Conservation (phyloP, 108 stramenopile genomes). For the Nitzschia inconspicua region DNA sequence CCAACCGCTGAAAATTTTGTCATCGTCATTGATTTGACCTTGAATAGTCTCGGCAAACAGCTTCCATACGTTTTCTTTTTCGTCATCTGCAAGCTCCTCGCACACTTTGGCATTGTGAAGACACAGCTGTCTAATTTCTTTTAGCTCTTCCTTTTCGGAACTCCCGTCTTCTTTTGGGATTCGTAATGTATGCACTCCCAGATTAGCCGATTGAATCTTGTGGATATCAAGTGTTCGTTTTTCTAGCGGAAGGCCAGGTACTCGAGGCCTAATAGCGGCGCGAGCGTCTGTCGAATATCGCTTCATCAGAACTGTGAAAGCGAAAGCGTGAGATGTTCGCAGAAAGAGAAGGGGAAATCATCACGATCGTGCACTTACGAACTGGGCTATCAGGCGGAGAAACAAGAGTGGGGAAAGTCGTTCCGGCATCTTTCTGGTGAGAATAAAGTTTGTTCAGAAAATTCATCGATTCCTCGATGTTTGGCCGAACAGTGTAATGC, state of each 20-base stretch:
- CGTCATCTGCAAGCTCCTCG: constrained; percentile 31
- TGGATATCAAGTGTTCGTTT: neutral
- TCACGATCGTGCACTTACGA: constrained; percentile 9
- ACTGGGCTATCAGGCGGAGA: constrained; percentile 46
- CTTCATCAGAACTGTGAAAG: constrained; percentile 6
- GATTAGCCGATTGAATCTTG: neutral
- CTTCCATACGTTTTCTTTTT: constrained; percentile 73
- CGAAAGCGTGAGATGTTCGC: neutral
- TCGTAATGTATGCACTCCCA: constrained; percentile 21
- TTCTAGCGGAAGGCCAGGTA: neutral
- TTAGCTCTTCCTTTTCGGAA: constrained; percentile 1
- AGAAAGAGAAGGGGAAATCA: constrained; percentile 1
- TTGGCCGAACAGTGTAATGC: constrained; percentile 31
- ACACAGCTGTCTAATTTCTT: constrained; percentile 41
- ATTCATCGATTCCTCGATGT: constrained; percentile 50
- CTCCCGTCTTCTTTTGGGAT: neutral
- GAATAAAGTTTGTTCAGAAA: constrained; percentile 45
- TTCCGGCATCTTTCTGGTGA: constrained; percentile 30
- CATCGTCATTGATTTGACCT: constrained; percentile 28
- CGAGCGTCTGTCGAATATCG: neutral
- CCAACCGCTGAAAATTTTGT: constrained; percentile 57
- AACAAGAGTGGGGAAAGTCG: constrained; percentile 8
- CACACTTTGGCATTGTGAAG: constrained; percentile 70
- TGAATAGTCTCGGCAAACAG: constrained; percentile 58
- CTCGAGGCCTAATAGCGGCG: neutral